These are phyloP conservation scores for Trametes elegans DNA, from an alignment of 768 basidiomycete species.

Conservation along the genomic window DNA sequence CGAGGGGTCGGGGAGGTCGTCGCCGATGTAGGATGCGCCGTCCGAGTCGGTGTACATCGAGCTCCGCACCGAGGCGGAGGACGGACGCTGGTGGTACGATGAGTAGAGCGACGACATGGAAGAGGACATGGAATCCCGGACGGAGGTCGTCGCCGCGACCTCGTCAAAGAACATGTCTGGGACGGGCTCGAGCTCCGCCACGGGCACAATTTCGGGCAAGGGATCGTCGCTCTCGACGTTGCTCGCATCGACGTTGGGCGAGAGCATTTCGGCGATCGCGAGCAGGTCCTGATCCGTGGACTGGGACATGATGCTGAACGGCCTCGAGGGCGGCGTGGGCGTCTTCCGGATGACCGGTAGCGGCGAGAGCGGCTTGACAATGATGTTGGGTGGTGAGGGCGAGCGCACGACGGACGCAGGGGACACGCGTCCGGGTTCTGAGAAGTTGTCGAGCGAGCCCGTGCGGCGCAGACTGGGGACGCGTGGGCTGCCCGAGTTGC, in stretches of 20 bases:
- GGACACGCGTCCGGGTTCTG: slow-evolving; percentile 1
- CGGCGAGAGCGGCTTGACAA: slow-evolving; percentile 28
- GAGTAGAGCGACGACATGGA: slow-evolving; percentile 12
- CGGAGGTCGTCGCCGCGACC: neutral
- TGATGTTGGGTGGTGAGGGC: slow-evolving; percentile 1
- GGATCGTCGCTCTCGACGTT: slow-evolving; percentile 25
- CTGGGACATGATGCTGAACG: slow-evolving; percentile 44
- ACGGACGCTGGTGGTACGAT: slow-evolving; percentile 7
- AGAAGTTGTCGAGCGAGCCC: slow-evolving; percentile 4
- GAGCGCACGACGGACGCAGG: neutral
- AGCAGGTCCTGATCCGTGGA: slow-evolving; percentile 49
- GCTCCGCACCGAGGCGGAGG: slow-evolving; percentile 1
- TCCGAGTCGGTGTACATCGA: slow-evolving; percentile 31
- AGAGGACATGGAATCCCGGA: slow-evolving; percentile 2
- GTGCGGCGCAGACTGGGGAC: neutral
- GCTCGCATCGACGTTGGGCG: slow-evolving; percentile 31
- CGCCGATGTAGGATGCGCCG: slow-evolving; percentile 34
- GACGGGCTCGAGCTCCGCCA: slow-evolving; percentile 3
- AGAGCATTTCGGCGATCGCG: slow-evolving; percentile 50
- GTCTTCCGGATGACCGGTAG: slow-evolving; percentile 18
- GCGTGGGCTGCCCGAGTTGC: too few relatives aligned
- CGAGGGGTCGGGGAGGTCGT: slow-evolving; percentile 29
- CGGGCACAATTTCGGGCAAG: slow-evolving; percentile 19
- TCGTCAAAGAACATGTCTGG: slow-evolving; percentile 11
- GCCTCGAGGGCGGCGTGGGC: slow-evolving; percentile 31